phyloP scores from a whole-genome alignment of 257 asterid genomes.

The Capsicum baccatum region DNA sequence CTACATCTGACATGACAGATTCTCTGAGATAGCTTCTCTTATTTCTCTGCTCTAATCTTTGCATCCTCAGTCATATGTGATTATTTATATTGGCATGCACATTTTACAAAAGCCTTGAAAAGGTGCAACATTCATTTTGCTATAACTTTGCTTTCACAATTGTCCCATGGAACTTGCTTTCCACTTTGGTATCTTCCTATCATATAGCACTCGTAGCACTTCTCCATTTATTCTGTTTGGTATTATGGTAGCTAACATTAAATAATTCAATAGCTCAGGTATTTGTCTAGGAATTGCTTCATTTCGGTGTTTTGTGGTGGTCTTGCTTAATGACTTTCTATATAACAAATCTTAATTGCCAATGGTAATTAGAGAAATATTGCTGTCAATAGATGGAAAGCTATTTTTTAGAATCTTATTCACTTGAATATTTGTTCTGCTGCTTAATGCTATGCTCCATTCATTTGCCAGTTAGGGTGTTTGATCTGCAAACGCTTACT shows the following conservation, averaged over 20 bases:
- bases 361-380: conserved; percentile 15
- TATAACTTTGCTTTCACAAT: neutral
- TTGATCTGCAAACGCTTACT: conserved; percentile 76
- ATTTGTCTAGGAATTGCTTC: neutral
- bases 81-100: neutral
- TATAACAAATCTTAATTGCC: neutral
- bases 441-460: conserved; percentile 34
- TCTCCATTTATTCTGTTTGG: neutral
- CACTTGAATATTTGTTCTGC: conserved; percentile 20
- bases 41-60: neutral
- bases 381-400: neutral
- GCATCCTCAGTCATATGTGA: neutral
- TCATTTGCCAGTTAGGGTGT: conserved; percentile 77
- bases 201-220: neutral
- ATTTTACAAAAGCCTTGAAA: neutral
- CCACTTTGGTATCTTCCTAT: conserved; percentile 19
- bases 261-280: neutral
- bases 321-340: neutral
- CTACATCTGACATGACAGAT: neutral
- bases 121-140: neutral
- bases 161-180: conserved; percentile 13
- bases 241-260: neutral
- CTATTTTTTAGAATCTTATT: neutral
- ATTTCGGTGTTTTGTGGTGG: neutral
- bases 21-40: neutral